Evolutionary conservation across 768 basidiomycete species (phyloP).

Genomic region (Pulveroboletus sp.): DNA sequence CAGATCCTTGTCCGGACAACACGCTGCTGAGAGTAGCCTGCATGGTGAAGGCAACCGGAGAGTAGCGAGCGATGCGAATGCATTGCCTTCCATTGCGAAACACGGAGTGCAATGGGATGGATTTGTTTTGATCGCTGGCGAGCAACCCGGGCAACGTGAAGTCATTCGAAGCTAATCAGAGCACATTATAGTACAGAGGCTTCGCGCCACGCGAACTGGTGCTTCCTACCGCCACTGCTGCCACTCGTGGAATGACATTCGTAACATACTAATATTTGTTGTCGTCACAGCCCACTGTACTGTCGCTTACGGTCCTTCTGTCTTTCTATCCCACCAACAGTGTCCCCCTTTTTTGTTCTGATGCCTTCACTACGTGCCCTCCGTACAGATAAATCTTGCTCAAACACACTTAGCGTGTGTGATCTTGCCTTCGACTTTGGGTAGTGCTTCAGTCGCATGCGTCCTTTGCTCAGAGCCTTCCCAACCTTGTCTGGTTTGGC

Average conservation of each 20-base stretch:
- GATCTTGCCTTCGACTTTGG: conserved; percentile 29
- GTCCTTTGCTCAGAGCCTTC: conserved; percentile 37
- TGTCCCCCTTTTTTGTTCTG: conserved; percentile 59
- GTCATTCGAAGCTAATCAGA: conserved; percentile 20
- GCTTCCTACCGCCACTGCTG: no score
- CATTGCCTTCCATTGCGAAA: conserved; percentile 37
- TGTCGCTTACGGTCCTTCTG: conserved; percentile 39
- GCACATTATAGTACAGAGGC: conserved; percentile 4
- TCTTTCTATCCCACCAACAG: conserved; percentile 49
- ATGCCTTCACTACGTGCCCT: conserved; percentile 49
- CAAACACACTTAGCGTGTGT: conserved; percentile 44
- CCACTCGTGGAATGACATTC: no score
- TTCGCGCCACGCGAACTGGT: conserved; percentile 27
- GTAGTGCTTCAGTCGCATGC: conserved; percentile 32
- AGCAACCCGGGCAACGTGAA: conserved; percentile 9
- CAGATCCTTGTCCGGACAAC: conserved; percentile 84
- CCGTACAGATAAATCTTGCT: conserved; percentile 52
- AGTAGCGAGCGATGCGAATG: conserved; percentile 52
- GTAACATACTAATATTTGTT: background rate
- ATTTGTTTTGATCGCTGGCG: conserved; percentile 1
- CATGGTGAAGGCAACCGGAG: conserved; percentile 53
- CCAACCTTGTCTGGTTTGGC: conserved; percentile 73
- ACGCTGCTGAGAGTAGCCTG: conserved; percentile 58
- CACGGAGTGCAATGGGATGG: background rate
- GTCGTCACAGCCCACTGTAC: background rate